phyloP scores from a whole-genome alignment of 148 eudicot genomes.

The Amaranthus cruentus region DNA sequence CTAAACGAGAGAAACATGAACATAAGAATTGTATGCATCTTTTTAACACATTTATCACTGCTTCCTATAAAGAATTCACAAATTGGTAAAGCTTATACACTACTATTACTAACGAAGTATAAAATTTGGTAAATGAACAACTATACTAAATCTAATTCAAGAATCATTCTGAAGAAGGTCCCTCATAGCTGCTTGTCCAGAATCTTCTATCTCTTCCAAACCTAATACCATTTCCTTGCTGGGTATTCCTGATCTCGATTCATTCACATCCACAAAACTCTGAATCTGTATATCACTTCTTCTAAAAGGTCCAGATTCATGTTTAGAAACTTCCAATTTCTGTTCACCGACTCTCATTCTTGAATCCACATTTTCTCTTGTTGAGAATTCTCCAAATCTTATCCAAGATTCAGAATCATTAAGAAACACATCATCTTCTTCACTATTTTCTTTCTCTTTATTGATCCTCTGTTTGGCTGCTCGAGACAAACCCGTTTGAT shows the following conservation, averaged over 20 bases:
- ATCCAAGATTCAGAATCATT: neutral
- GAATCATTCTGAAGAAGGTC: conserved; percentile 10
- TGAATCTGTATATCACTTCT: conserved; percentile 24
- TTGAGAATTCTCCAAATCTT: neutral
- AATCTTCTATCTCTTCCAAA: neutral
- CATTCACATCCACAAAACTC: neutral
- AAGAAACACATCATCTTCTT: neutral
- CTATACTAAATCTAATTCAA: no score
- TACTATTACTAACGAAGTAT: no score
- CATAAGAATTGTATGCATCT: no score
- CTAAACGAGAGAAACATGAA: no score
- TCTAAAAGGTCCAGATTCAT: conserved; percentile 18
- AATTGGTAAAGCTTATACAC: no score
- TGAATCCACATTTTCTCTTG: neutral
- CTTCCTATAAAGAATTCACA: no score
- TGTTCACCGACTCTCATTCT: neutral
- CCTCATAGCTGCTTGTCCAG: conserved; percentile 13
- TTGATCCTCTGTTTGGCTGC: conserved; percentile 2
- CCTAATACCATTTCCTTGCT: neutral
- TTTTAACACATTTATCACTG: no score
- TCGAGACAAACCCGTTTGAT: conserved; percentile 13
- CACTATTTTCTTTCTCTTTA: neutral
- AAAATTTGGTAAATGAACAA: no score
- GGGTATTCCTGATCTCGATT: neutral
- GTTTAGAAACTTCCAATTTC: conserved; percentile 1